Conservation (phyloP, 192 early-diverging fungal genomes). For the Linnemannia elongata region DNA sequence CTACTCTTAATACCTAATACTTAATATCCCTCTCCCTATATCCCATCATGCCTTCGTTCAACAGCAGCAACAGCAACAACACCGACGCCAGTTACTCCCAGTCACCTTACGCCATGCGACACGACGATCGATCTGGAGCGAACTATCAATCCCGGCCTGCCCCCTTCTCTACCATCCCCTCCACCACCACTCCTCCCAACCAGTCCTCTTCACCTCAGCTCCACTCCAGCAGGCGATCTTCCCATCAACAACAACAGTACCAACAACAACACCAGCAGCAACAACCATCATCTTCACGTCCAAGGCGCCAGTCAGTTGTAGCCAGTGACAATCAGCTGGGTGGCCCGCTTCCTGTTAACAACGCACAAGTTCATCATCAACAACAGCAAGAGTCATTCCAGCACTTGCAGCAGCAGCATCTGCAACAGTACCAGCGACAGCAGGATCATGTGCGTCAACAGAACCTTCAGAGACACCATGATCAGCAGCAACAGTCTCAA, state of each 20-base stretch:
- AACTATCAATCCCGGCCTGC: background rate
- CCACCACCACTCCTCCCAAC: background rate
- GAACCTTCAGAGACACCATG: background rate
- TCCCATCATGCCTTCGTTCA: background rate
- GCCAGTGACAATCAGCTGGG: slow-evolving; percentile 26
- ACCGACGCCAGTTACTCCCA: background rate
- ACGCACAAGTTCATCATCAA: background rate
- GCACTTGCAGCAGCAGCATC: slow-evolving; percentile 5
- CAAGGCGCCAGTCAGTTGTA: slow-evolving; percentile 17
- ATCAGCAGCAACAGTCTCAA: slow-evolving; percentile 8
- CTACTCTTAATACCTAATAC: background rate
- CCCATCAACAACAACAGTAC: background rate
- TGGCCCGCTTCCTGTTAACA: slow-evolving; percentile 24
- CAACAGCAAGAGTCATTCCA: background rate
- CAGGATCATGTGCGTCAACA: background rate
- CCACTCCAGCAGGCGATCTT: background rate
- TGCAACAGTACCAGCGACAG: slow-evolving; percentile 10
- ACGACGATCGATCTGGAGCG: background rate
- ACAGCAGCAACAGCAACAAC: background rate
- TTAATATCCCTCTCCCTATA: background rate
- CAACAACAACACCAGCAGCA: background rate
- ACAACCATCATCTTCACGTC: background rate
- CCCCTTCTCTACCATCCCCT: background rate
- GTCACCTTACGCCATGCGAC: background rate
- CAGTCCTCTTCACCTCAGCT: background rate